These are phyloP conservation scores for Pistacia integerrima DNA, from an alignment of 345 rosid species.

Conservation along the genomic window DNA sequence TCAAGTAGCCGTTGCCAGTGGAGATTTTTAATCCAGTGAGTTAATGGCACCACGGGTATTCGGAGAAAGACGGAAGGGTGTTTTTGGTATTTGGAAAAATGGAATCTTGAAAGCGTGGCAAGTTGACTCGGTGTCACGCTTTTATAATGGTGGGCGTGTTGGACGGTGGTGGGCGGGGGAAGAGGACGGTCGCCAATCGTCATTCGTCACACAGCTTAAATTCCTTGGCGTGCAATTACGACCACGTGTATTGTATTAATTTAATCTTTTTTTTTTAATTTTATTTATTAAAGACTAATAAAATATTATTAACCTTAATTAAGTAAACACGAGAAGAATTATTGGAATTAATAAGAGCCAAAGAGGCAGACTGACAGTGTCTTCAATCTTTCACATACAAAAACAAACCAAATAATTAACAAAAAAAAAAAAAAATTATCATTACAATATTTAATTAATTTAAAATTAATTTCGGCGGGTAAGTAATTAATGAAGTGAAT, in stretches of 20 bases:
- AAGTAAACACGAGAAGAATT: no score
- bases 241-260: constrained; percentile 20
- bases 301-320: no score
- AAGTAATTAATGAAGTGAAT: no score
- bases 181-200: constrained; percentile 24
- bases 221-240: constrained; percentile 5
- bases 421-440: no score
- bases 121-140: constrained; percentile 22
- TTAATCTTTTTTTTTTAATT: neutral
- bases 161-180: constrained; percentile 24
- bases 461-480: no score
- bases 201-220: constrained; percentile 22
- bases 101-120: constrained; percentile 8
- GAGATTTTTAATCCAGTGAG: no score
- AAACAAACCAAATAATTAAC: no score
- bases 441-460: no score
- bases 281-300: neutral
- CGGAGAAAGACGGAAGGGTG: neutral
- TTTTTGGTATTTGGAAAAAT: neutral
- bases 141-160: constrained; percentile 6
- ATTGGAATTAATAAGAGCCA: no score
- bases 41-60: neutral
- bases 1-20: neutral
- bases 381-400: no score
- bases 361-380: no score